Percentiles rank a stretch among this genome's conserved stretches.
phyloP scores from a whole-genome alignment of 805 yeast species.

The Cyberlindnera suaveolens region DNA sequence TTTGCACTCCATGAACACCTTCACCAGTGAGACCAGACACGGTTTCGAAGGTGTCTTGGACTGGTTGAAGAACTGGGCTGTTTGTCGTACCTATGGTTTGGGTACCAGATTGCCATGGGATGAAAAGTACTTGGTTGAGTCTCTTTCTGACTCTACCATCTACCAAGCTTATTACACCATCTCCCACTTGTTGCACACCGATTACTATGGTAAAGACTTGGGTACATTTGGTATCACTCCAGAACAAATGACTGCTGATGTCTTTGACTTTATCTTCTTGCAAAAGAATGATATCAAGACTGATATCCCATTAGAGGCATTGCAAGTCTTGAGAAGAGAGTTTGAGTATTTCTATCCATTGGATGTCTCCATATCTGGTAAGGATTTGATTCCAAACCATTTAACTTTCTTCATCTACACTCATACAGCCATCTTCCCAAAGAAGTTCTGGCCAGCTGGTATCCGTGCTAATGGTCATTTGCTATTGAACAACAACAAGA shows the following conservation, averaged over 20 bases:
- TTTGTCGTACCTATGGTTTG: slow-evolving; percentile 90
- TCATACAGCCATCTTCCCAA: slow-evolving; percentile 90
- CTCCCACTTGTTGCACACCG: slow-evolving; percentile 77
- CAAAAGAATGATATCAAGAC: slow-evolving; percentile 52
- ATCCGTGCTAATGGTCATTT: slow-evolving; percentile 94
- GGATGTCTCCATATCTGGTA: slow-evolving; percentile 89
- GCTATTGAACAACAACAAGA: slow-evolving; percentile 91
- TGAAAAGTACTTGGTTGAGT: slow-evolving; percentile 84
- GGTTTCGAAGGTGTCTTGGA: slow-evolving; percentile 90
- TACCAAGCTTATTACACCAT: slow-evolving; percentile 94
- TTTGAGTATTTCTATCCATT: slow-evolving; percentile 96
- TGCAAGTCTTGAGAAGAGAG: slow-evolving; percentile 79
- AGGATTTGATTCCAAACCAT: slow-evolving; percentile 96
- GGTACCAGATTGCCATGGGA: slow-evolving; percentile 98
- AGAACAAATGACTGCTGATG: slow-evolving; percentile 86
- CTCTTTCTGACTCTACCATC: slow-evolving; percentile 90
- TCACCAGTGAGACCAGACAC: slow-evolving; percentile 74
- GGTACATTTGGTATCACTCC: slow-evolving; percentile 74
- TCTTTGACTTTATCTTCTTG: slow-evolving; percentile 83
- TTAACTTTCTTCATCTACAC: slow-evolving; percentile 91
- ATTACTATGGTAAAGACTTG: slow-evolving; percentile 68
- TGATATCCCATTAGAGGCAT: slow-evolving; percentile 58
- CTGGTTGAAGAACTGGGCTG: slow-evolving; percentile 98
- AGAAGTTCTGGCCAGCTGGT: slow-evolving; percentile 88
- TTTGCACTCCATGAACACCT: slow-evolving; percentile 68